Conservation (phyloP, 192 early-diverging fungal species). For the Backusella mclennaniae region DNA sequence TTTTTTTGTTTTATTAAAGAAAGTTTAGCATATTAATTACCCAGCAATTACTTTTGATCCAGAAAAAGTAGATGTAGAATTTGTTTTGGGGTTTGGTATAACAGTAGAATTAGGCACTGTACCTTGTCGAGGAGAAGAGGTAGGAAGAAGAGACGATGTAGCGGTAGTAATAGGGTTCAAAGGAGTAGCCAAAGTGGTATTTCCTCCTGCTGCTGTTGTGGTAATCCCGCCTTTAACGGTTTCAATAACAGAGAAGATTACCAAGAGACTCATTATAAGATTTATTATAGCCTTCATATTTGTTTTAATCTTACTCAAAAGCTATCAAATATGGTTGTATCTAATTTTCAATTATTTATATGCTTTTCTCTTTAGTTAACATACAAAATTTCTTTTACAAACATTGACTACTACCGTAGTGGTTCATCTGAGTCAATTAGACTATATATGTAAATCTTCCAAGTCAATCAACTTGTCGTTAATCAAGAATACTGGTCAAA, state of each 20-base stretch:
- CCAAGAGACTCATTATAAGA: neutral
- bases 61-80: neutral
- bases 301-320: neutral
- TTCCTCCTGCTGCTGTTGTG: neutral
- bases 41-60: conserved; percentile 6
- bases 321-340: neutral
- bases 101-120: neutral
- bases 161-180: neutral
- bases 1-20: neutral
- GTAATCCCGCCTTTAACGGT: neutral
- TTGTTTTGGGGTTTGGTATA: neutral
- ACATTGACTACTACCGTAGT: neutral
- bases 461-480: neutral
- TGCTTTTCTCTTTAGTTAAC: neutral
- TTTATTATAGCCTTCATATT: neutral
- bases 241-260: neutral
- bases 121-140: neutral
- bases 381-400: neutral
- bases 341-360: neutral
- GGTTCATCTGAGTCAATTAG: neutral
- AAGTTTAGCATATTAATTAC: neutral
- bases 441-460: neutral
- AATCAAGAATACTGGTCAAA: neutral
- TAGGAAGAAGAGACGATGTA: neutral
- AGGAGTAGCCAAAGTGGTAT: neutral